Percentiles rank a stretch among this genome's conserved stretches.
Conservation (phyloP, 2,329 filamentous ascomycete species). For the Amesomyces nigricolor region DNA sequence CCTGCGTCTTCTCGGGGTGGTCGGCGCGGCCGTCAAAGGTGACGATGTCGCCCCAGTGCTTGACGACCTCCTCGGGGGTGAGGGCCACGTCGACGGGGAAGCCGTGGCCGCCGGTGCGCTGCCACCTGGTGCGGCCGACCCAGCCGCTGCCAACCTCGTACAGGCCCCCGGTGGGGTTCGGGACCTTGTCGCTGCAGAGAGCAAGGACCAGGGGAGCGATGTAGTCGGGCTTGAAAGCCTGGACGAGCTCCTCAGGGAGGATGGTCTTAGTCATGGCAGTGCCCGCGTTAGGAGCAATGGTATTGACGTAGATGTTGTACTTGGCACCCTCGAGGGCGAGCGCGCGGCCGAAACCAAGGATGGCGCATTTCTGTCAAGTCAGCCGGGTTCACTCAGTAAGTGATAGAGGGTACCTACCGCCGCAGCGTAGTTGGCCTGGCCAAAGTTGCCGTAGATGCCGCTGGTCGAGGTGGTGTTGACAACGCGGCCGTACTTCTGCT, state of each 20-base stretch:
- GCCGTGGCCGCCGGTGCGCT: slow-evolving; percentile 79
- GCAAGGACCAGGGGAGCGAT: slow-evolving; percentile 89
- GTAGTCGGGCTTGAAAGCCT: slow-evolving; percentile 98
- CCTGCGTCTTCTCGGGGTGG: slow-evolving; percentile 72
- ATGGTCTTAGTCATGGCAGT: slow-evolving; percentile 92
- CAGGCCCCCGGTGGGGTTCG: slow-evolving; percentile 76
- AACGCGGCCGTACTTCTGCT: slow-evolving; percentile 97
- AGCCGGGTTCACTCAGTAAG: neutral
- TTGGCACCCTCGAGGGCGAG: slow-evolving; percentile 90
- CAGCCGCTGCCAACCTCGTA: slow-evolving; percentile 96
- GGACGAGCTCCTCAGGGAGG: slow-evolving; percentile 93
- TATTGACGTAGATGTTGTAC: slow-evolving; percentile 98
- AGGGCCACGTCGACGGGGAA: slow-evolving; percentile 84
- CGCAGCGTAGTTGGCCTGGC: slow-evolving; percentile 94
- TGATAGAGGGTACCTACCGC: slow-evolving; percentile 51
- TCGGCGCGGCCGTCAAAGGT: slow-evolving; percentile 86
- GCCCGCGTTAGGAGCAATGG: slow-evolving; percentile 94
- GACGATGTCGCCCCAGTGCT: slow-evolving; percentile 71
- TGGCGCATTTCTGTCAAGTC: slow-evolving; percentile 68
- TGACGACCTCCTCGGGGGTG: slow-evolving; percentile 76
- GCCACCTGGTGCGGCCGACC: slow-evolving; percentile 89
- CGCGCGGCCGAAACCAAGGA: slow-evolving; percentile 90
- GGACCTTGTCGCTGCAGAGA: slow-evolving; percentile 78
- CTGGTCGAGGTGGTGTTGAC: slow-evolving; percentile 96
- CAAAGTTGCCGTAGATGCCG: slow-evolving; percentile 98